A percentile compares a stretch with the other conserved stretches of the same genome.
phyloP scores from a whole-genome alignment of 1,284 basidiomycete genomes.

The Ceratobasidium sp. region DNA sequence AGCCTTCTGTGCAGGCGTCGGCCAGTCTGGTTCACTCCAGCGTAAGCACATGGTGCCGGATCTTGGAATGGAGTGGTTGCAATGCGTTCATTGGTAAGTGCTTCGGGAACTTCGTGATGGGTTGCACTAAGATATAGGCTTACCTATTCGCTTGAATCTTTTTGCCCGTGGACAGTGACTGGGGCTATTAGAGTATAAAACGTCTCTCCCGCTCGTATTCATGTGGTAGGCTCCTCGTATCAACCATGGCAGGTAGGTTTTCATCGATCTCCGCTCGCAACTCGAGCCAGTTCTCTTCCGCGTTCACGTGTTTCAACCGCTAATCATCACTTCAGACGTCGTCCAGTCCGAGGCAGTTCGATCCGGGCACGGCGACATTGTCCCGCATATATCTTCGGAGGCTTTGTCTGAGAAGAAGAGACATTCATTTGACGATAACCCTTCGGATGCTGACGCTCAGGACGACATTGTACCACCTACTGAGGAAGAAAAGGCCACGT shows the following conservation, averaged over 20 bases:
- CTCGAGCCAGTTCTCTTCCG: too few species aligned
- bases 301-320: background rate
- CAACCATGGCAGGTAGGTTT: too few species aligned
- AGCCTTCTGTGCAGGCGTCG: too few species aligned
- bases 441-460: background rate
- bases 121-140: background rate
- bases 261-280: too few species aligned
- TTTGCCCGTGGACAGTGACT: background rate
- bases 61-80: too few species aligned
- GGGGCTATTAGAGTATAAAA: background rate
- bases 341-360: background rate
- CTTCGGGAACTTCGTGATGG: conserved; percentile 2
- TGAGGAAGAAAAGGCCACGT: conserved; percentile 23
- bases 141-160: background rate
- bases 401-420: conserved; percentile 3
- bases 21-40: too few species aligned
- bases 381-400: background rate
- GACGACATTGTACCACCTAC: conserved; percentile 22
- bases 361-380: background rate
- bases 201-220: background rate
- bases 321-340: background rate
- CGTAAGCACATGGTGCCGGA: too few species aligned
- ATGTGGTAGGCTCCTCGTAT: too few species aligned
- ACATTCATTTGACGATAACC: background rate
- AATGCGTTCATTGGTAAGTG: background rate